Base-by-base conservation (phyloP, 2,329 filamentous ascomycete genomes). In the Chaetomiaceae sp. region DNA sequence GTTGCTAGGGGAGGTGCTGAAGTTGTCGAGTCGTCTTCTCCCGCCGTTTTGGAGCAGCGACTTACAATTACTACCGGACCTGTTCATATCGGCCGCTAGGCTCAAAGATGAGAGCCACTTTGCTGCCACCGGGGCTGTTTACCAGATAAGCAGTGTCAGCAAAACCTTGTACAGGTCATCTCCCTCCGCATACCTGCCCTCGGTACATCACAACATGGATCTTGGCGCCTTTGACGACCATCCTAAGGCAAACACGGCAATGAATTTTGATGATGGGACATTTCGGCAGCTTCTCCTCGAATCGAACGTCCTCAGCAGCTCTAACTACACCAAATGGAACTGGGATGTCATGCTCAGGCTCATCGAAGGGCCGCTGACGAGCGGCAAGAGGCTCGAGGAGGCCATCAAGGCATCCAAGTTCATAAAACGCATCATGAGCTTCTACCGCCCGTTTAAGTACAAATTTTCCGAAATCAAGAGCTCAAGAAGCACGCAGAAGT, bases 61-160 rank as follows among this genome's bases (percentile, higher is more conserved):
- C 43, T 75, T 99, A 21, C 94, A 99, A 65, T 80, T 96, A 5
- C 79, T 99, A 16, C 94, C 94, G 0, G 86, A 92, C 56, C 76
- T 97, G 1, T 87, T 99, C 63, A 78, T 85, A 6, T 83, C 85
- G 0, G 90, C 91, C 4, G 79, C 88, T 2, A 79, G 84, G 30
- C 89, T 91, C 62, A 75, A 81, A 20, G 77, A 83, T 18, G 82
- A 91, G 27, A 79, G 84, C 21, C 85, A 89, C 50, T 91, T 91
- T 61, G 77, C 87, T 52, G 90, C 92, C 6, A 91, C 90, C 7
- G 86, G 90, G 7, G 95, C 95, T 16, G 89, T 99, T 11, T 99
- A 97, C 65, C 94, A 97, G 67, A 95, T 99, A 49, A 96, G 96
- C 72, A 96, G 92, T 66, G 90, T 99, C 60, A 99, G 92, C 68